A percentile compares a stretch with the other conserved stretches of the same genome.
Evolutionary conservation across 2,329 filamentous ascomycete species (phyloP).

Genomic region (Amauroascus verrucosus): DNA sequence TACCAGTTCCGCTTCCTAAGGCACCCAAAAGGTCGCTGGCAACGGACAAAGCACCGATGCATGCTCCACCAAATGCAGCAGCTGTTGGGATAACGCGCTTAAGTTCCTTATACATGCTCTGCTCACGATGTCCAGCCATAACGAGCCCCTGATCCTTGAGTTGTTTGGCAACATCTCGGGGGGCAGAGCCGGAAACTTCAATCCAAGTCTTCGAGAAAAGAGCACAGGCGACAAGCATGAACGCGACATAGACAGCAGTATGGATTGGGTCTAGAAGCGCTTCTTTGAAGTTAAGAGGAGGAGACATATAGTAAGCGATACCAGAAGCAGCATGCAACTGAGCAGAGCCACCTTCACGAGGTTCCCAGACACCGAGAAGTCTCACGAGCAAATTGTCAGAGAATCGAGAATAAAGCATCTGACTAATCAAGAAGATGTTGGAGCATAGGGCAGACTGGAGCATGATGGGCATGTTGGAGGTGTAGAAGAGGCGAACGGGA

Average conservation of each 20-base stretch:
- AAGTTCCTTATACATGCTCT: slow-evolving; percentile 99
- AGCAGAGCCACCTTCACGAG: slow-evolving; percentile 76
- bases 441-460: slow-evolving; percentile 95
- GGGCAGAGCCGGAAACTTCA: slow-evolving; percentile 94
- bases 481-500: slow-evolving; percentile 98
- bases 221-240: slow-evolving; percentile 96
- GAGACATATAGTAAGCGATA: slow-evolving; percentile 99
- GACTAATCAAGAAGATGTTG: slow-evolving; percentile 97
- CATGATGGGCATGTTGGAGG: slow-evolving; percentile 99
- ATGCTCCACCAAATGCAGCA: slow-evolving; percentile 95
- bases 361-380: slow-evolving; percentile 96
- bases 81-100: slow-evolving; percentile 99
- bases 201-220: slow-evolving; percentile 99
- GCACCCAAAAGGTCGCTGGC: slow-evolving; percentile 91
- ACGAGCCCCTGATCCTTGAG: slow-evolving; percentile 99
- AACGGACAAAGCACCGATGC: slow-evolving; percentile 95
- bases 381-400: slow-evolving; percentile 97
- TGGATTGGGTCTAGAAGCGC: slow-evolving; percentile 94
- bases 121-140: slow-evolving; percentile 98
- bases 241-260: slow-evolving; percentile 86
- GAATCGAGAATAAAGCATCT: slow-evolving; percentile 99
- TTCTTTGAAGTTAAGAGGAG: slow-evolving; percentile 93
- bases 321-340: slow-evolving; percentile 91
- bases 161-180: slow-evolving; percentile 97
- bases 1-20: slow-evolving; percentile 93